These are phyloP conservation scores for Herpetomonas muscarum DNA, from an alignment of 208 protist species.

Conservation along the genomic window DNA sequence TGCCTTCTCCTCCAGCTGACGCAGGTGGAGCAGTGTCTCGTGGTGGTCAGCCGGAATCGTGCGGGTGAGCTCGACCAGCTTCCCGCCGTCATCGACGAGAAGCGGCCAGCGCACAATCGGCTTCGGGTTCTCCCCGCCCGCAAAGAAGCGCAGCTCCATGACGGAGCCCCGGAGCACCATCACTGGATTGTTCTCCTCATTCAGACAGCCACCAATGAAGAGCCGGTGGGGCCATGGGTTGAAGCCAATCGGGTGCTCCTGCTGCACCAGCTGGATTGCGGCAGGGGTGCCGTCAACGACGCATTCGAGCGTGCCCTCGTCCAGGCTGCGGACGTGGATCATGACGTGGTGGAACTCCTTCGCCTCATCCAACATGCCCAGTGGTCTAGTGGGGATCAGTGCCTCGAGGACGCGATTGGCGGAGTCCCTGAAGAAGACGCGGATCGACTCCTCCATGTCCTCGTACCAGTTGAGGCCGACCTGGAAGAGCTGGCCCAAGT, in stretches of 20 bases:
- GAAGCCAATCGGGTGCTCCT: conserved; percentile 85
- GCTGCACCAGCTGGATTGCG: conserved; percentile 68
- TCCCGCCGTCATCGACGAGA: conserved; percentile 41
- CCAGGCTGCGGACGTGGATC: conserved; percentile 64
- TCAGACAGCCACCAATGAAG: conserved; percentile 73
- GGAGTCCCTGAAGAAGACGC: conserved; percentile 71
- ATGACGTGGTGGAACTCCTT: conserved; percentile 79
- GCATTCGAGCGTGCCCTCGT: conserved; percentile 68
- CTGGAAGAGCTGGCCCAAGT: conserved; percentile 79
- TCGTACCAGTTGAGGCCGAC: conserved; percentile 73
- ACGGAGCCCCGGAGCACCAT: conserved; percentile 70
- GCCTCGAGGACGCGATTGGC: conserved; percentile 86
- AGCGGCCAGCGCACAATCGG: conserved; percentile 74
- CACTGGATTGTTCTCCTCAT: conserved; percentile 59
- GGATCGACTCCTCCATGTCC: conserved; percentile 62
- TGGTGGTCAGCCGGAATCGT: conserved; percentile 73
- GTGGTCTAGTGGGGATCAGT: conserved; percentile 34
- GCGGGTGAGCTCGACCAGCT: conserved; percentile 59
- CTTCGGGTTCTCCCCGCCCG: conserved; percentile 25
- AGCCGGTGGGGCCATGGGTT: conserved; percentile 87
- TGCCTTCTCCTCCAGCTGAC: conserved; percentile 33
- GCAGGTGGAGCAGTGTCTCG: conserved; percentile 66
- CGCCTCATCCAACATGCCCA: conserved; percentile 9
- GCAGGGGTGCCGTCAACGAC: conserved; percentile 53
- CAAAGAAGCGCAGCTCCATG: conserved; percentile 78